Evolutionary conservation across 371 early-diverging fungal genomes (phyloP).

Genomic region (Phascolomyces articulosus): DNA sequence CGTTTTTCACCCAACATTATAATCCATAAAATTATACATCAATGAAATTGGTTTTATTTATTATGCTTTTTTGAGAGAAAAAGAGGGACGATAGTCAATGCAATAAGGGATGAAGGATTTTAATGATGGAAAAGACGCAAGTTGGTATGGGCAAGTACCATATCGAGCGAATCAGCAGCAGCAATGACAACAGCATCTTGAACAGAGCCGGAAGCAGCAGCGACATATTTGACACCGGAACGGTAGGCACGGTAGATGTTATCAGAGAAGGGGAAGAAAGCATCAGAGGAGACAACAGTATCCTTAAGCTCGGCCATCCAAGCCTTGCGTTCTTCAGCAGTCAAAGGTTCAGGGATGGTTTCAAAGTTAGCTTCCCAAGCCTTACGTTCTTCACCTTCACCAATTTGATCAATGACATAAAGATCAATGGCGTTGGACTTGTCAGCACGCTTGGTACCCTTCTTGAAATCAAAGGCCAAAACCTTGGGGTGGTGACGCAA

Average conservation of each 20-base stretch:
- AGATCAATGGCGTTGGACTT: conserved; percentile 97
- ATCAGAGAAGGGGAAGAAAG: conserved; percentile 99
- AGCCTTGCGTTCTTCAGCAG: conserved; percentile 77
- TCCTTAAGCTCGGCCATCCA: conserved; percentile 74
- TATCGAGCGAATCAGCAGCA: conserved; percentile 80
- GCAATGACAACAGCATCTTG: conserved; percentile 86
- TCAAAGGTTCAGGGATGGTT: conserved; percentile 78
- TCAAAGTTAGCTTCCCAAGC: conserved; percentile 85
- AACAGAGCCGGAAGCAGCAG: conserved; percentile 91
- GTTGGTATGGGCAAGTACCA: conserved; percentile 85
- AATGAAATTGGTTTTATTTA: too few relatives aligned
- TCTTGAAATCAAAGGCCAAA: conserved; percentile 83
- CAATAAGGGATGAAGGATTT: not conserved
- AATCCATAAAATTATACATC: too few relatives aligned
- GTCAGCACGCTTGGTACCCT: conserved; percentile 91
- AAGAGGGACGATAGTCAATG: not conserved
- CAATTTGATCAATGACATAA: conserved; percentile 86
- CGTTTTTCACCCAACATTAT: too few relatives aligned
- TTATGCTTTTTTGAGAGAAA: not conserved
- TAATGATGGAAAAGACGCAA: conserved; percentile 97
- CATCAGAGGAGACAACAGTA: conserved; percentile 91
- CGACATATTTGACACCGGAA: conserved; percentile 89
- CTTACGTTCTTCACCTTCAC: conserved; percentile 76
- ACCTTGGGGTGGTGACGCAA: conserved; percentile 94
- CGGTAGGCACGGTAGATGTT: conserved; percentile 88